phyloP scores from a whole-genome alignment of 768 basidiomycete species.

The Russula ochroleuca region DNA sequence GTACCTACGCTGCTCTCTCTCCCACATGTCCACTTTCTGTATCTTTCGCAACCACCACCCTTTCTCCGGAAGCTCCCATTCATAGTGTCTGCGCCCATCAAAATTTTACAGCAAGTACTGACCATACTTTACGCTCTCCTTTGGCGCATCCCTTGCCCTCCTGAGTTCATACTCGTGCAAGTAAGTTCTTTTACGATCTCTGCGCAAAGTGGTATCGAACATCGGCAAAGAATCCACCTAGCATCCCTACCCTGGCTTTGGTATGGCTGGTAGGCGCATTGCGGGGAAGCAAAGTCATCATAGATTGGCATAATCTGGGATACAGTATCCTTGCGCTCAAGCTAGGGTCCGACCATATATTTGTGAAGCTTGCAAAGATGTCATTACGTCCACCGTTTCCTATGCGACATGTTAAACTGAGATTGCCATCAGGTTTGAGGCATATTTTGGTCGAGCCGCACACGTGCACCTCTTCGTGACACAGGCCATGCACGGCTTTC shows the following conservation, averaged over 20 bases:
- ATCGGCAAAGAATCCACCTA: constrained; percentile 80
- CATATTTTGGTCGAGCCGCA: constrained; percentile 70
- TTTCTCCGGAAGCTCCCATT: constrained; percentile 57
- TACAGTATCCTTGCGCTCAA: constrained; percentile 87
- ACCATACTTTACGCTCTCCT: constrained; percentile 60
- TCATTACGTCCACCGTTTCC: constrained; percentile 34
- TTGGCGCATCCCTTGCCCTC: constrained; percentile 56
- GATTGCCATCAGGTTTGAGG: constrained; percentile 64
- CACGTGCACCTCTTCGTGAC: constrained; percentile 95
- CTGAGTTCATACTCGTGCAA: constrained; percentile 87
- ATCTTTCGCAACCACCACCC: constrained; percentile 61
- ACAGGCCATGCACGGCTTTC: constrained; percentile 69
- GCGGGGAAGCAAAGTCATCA: constrained; percentile 80
- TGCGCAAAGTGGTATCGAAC: constrained; percentile 3
- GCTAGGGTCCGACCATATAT: constrained; percentile 59
- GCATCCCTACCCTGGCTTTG: constrained; percentile 87
- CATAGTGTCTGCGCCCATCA: constrained; percentile 71
- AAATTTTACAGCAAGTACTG: constrained; percentile 66
- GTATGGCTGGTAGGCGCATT: constrained; percentile 68
- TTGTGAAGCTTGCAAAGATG: constrained; percentile 75
- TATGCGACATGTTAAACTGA: constrained; percentile 5
- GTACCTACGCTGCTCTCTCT: constrained; percentile 65
- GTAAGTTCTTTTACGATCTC: constrained; percentile 41
- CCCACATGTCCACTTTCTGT: constrained; percentile 59
- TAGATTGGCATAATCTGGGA: constrained; percentile 99